Conservation (phyloP, 768 basidiomycete species). For the Lactarius psammicola region DNA sequence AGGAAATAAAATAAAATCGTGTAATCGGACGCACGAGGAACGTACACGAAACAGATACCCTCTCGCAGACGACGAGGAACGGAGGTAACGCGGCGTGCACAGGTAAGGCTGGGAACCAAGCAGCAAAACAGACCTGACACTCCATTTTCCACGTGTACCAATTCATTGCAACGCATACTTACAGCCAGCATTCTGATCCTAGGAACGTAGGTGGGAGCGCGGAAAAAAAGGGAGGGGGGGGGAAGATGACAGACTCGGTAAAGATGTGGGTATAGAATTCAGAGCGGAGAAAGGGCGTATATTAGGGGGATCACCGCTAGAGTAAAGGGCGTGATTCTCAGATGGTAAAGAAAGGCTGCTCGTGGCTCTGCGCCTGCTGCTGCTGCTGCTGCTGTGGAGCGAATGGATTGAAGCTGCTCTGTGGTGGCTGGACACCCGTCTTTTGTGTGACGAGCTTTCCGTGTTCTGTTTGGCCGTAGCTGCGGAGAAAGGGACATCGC, state of each 20-base stretch:
- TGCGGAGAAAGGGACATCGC: slow-evolving; percentile 29
- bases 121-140: background rate
- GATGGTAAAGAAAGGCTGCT: slow-evolving; percentile 40
- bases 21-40: background rate
- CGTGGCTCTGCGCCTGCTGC: slow-evolving; percentile 44
- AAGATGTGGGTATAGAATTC: slow-evolving; percentile 23
- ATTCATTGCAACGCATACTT: slow-evolving; percentile 13
- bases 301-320: background rate
- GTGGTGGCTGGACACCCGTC: slow-evolving; percentile 38
- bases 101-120: background rate
- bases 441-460: slow-evolving; percentile 33
- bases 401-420: slow-evolving; percentile 60
- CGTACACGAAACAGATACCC: background rate
- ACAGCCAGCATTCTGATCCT: slow-evolving; percentile 8
- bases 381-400: slow-evolving; percentile 57
- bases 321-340: slow-evolving; percentile 13
- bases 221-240: background rate
- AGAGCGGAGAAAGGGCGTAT: background rate
- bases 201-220: background rate
- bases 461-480: slow-evolving; percentile 43
- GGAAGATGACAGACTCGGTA: too few relatives aligned
- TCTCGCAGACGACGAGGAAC: background rate
- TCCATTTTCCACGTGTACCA: slow-evolving; percentile 10
- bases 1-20: background rate
- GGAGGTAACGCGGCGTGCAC: background rate